Conservation (phyloP, 768 basidiomycete species). For the Auriscalpium orientale region DNA sequence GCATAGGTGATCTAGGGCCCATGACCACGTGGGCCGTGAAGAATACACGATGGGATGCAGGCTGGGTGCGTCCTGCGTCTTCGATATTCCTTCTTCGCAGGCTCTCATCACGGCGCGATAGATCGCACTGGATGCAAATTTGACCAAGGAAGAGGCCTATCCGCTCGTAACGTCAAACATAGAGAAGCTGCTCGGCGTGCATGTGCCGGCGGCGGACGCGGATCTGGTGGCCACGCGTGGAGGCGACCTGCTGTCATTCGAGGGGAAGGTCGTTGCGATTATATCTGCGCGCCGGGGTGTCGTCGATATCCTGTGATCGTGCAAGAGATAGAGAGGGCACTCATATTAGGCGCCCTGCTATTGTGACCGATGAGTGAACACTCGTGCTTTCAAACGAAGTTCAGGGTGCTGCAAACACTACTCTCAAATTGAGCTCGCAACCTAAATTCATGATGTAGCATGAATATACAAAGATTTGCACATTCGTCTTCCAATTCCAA, state of each 20-base stretch:
- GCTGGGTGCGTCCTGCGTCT: neutral
- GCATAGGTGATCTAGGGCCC: neutral
- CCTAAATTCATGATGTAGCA: no score
- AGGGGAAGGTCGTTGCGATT: constrained; percentile 26
- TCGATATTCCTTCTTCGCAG: neutral
- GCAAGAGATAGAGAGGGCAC: no score
- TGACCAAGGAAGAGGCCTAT: constrained; percentile 26
- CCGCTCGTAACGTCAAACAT: constrained; percentile 34
- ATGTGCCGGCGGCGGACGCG: constrained; percentile 17
- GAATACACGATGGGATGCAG: neutral
- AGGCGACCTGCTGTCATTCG: constrained; percentile 24
- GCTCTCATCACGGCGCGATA: constrained; percentile 6
- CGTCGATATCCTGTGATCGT: constrained; percentile 23
- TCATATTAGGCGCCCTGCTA: no score
- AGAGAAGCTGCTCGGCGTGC: constrained; percentile 33
- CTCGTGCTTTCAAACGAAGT: no score
- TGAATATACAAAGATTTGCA: no score
- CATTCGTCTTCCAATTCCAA: no score
- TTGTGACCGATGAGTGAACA: no score
- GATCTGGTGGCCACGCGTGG: constrained; percentile 30
- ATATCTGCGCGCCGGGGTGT: constrained; percentile 18
- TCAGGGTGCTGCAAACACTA: no score
- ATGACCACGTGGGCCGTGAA: neutral
- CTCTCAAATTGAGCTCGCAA: no score
- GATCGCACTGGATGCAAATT: constrained; percentile 31